Evolutionary conservation across 192 early-diverging fungal genomes (phyloP), one percentile per base, ranked within the genome.

Genomic region (Anaeromyces robustus): DNA sequence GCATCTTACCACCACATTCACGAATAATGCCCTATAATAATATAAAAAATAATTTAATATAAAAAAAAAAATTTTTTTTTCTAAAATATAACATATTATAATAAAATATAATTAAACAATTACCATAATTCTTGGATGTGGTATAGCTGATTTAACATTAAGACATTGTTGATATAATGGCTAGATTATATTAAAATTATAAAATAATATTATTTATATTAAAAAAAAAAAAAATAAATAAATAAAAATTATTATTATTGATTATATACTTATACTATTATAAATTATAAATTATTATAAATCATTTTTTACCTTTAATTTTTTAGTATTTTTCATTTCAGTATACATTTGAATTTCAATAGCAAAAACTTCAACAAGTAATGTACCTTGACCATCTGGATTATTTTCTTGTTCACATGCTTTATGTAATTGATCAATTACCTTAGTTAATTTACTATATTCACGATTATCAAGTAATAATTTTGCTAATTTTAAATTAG

Each of bases 1-100:
- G 94, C 95, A 99, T 96, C 82, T 97, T 99, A 29, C 97, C 97
- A 31, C 96, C 97, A 83, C 95, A 97, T 88, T 97, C 96, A 77
- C 94, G 92, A 84, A 99, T 97, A 30, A 96, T 92, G 39, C 96
- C 87, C 85, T 29, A 37, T 34, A 80, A 12, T 59, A 43, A 28
- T 77, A 52, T 81, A 29, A n/a, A n/a, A n/a, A n/a, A n/a, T n/a
- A n/a, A n/a, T n/a, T n/a, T n/a, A n/a, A n/a, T n/a, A n/a, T n/a
- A n/a, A n/a, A n/a, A n/a, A n/a, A n/a, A n/a, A n/a, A n/a, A n/a
- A n/a, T n/a, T n/a, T n/a, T n/a, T n/a, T n/a, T n/a, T n/a, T n/a
- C n/a, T n/a, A n/a, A n/a, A n/a, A n/a, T n/a, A n/a, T n/a, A n/a
- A n/a, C n/a, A n/a, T n/a, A n/a, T n/a, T n/a, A n/a, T n/a, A n/a